A percentile compares a stretch with the other conserved stretches of the same genome.
phyloP scores from a whole-genome alignment of 2,329 filamentous ascomycete genomes.

The Amphichorda felina region DNA sequence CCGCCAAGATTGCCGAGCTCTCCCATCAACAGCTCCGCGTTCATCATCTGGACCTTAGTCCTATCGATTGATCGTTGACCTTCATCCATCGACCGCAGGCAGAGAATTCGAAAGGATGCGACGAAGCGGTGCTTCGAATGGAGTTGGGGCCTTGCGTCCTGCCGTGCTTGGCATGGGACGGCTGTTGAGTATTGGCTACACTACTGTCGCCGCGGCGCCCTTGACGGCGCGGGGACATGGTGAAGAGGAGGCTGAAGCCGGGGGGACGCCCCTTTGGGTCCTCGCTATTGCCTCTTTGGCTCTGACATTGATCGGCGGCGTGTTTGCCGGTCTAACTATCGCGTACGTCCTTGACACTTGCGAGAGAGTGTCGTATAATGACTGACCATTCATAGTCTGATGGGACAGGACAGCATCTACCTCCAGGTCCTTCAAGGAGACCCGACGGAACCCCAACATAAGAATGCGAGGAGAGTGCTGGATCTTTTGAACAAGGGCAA shows the following conservation, averaged over 20 bases:
- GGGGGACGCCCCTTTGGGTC: slow-evolving; percentile 62
- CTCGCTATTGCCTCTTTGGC: slow-evolving; percentile 68
- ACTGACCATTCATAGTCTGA: slow-evolving; percentile 27
- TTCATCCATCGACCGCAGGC: background rate
- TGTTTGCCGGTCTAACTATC: slow-evolving; percentile 89
- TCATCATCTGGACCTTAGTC: no score
- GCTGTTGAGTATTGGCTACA: slow-evolving; percentile 35
- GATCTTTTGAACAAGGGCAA: slow-evolving; percentile 77
- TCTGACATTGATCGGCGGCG: slow-evolving; percentile 78
- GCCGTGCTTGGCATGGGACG: slow-evolving; percentile 39
- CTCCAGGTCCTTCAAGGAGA: slow-evolving; percentile 87
- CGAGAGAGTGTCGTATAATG: background rate
- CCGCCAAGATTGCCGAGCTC: background rate
- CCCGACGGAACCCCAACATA: slow-evolving; percentile 72
- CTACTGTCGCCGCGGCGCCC: slow-evolving; percentile 35
- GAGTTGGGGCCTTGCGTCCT: slow-evolving; percentile 28
- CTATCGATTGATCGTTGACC: no score
- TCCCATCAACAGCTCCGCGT: no score
- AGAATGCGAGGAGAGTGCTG: slow-evolving; percentile 73
- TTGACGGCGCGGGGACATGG: slow-evolving; percentile 21
- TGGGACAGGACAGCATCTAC: slow-evolving; percentile 86
- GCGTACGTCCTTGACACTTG: slow-evolving; percentile 43
- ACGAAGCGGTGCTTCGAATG: background rate
- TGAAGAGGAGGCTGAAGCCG: slow-evolving; percentile 32
- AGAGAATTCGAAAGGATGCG: background rate